Conservation (phyloP, 192 early-diverging fungal genomes). For the Chytriomyces confervae region DNA sequence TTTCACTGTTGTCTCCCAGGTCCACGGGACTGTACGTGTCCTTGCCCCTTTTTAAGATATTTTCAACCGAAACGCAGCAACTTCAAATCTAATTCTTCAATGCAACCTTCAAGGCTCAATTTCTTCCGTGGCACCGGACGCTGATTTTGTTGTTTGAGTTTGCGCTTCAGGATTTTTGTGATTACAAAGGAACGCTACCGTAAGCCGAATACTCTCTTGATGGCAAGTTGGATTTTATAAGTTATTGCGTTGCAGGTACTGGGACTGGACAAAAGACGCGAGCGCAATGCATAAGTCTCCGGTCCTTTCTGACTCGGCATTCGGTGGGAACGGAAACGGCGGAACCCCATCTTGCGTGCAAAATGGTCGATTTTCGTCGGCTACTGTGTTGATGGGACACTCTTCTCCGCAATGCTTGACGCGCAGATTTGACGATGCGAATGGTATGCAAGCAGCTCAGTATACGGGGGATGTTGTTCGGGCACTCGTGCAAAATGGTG, state of each 20-base stretch:
- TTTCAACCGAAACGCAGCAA: no score
- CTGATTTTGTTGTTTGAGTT: slow-evolving; percentile 31
- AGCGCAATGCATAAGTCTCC: slow-evolving; percentile 47
- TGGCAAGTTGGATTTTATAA: background rate
- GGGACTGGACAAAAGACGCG: slow-evolving; percentile 66
- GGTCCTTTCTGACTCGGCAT: slow-evolving; percentile 41
- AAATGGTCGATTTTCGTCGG: slow-evolving; percentile 58
- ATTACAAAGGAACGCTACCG: slow-evolving; percentile 33
- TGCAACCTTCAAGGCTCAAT: slow-evolving; percentile 5
- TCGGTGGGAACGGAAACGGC: slow-evolving; percentile 48
- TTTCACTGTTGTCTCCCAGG: background rate
- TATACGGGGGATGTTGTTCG: slow-evolving; percentile 20
- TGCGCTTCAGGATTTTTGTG: slow-evolving; percentile 32
- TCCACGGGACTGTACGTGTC: background rate
- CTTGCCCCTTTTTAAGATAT: background rate
- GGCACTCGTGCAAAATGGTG: background rate
- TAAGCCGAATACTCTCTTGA: slow-evolving; percentile 1
- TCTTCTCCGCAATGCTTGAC: slow-evolving; percentile 30
- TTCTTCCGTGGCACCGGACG: slow-evolving; percentile 42
- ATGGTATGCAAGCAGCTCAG: background rate
- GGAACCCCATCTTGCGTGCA: slow-evolving; percentile 51
- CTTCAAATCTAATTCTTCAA: no score
- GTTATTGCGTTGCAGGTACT: slow-evolving; percentile 48
- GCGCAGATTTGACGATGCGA: slow-evolving; percentile 8
- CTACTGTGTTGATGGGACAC: slow-evolving; percentile 31